These are phyloP conservation scores for Metschnikowia shivogae DNA, from an alignment of 805 yeast species.

Conservation along the genomic window DNA sequence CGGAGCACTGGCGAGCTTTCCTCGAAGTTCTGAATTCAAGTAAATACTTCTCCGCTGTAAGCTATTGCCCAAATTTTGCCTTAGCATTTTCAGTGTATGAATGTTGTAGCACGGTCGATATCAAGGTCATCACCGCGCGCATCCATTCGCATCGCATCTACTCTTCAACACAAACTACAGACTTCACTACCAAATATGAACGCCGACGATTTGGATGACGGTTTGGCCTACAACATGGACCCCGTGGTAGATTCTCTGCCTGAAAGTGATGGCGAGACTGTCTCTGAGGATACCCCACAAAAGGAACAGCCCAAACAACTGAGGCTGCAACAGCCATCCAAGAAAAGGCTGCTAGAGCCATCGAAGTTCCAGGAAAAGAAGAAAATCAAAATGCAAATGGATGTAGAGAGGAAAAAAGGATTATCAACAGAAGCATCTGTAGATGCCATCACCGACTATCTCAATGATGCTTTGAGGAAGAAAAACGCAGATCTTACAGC, in stretches of 20 bases:
- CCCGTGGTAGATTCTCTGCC: constrained; percentile 16
- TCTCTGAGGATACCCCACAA: background rate
- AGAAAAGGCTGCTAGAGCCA: constrained; percentile 28
- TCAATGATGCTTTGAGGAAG: constrained; percentile 58
- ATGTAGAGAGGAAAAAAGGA: constrained; percentile 50
- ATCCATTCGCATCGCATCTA: constrained; percentile 2
- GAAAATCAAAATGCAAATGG: constrained; percentile 62
- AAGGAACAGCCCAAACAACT: background rate
- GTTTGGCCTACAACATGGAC: constrained; percentile 57
- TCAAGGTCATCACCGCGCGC: constrained; percentile 2
- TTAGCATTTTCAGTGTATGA: background rate
- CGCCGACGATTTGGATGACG: constrained; percentile 77
- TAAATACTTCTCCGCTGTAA: constrained; percentile 16
- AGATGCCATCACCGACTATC: constrained; percentile 60
- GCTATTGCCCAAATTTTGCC: background rate
- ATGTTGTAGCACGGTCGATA: background rate
- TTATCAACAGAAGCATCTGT: constrained; percentile 51
- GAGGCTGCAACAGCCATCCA: constrained; percentile 8
- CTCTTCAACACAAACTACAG: background rate
- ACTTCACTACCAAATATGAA: constrained; percentile 5
- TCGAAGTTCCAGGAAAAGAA: constrained; percentile 57
- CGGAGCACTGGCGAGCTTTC: constrained; percentile 25
- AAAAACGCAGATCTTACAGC: constrained; percentile 66
- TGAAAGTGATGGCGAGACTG: constrained; percentile 13
- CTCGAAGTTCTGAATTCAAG: constrained; percentile 34